Evolutionary conservation across 2,329 filamentous ascomycete species (phyloP), one percentile per base, ranked within the genome.

Genomic region (Pseudogymnoascus sp.): DNA sequence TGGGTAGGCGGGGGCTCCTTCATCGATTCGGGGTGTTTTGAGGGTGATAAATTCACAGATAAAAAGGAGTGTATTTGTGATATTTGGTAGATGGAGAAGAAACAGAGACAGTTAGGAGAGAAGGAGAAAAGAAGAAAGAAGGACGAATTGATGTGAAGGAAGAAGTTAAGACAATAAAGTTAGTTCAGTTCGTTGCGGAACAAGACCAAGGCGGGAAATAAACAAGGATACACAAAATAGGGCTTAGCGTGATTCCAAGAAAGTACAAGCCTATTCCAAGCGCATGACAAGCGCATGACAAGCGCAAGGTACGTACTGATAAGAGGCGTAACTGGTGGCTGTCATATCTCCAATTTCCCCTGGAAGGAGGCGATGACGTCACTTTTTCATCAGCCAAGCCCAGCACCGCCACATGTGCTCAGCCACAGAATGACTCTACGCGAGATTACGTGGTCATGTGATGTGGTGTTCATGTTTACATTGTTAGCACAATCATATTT

Each of bases 1-100:
- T 53, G 25, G 9, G 46, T 53, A 53, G 46, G 25, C 46, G 46
- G 46, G 46, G 46, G 25, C 46, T 53, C 46, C 46, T 53, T 53
- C 46, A 53, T 53, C 46, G 46, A 53, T 53, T 53, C 46, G 46
- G 46, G 46, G 25, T 16, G 25, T 18, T 34, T 53, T 53, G 46
- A 53, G 23, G 46, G 46, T 16, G 46, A 53, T 53, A n/a, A 53
- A 53, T 53, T 31, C 16, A 25, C 25, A 53, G 14, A 53, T 23
- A 16, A 12, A 31, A 31, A 53, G 9, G 25, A 16, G 25, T 8
- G 23, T n/a, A n/a, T n/a, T 28, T 49, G 7, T 53, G 46, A 53
- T 11, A 7, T n/a, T 28, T 49, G 23, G 25, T 49, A 8, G 46
- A 53, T 18, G 3, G 23, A n/a, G 8, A 28, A 28, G 23, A 53